Conservation (phyloP, 495 filamentous ascomycete genomes). For the Mytilinidion resinicola region DNA sequence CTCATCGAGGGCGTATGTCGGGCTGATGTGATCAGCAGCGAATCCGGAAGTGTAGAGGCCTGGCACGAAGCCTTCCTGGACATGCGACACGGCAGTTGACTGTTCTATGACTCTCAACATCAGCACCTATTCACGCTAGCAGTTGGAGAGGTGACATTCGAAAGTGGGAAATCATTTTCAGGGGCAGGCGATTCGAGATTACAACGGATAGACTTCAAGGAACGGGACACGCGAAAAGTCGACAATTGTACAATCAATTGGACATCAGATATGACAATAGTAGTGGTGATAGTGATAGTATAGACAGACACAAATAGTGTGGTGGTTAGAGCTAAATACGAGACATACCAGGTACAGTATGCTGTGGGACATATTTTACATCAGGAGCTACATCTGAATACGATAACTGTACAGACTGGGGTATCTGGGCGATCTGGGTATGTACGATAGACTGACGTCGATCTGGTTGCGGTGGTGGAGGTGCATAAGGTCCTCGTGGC, state of each 20-base stretch:
- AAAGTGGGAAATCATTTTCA: no score
- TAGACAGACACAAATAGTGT: not conserved
- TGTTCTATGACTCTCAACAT: conserved; percentile 23
- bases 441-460: conserved; percentile 1
- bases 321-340: conserved; percentile 21
- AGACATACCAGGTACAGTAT: conserved; percentile 29
- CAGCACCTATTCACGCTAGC: conserved; percentile 5
- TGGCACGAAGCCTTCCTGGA: conserved; percentile 1
- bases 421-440: conserved; percentile 23
- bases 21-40: conserved; percentile 28
- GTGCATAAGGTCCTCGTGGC: conserved; percentile 10
- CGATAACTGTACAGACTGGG: not conserved
- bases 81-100: conserved; percentile 10
- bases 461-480: conserved; percentile 1
- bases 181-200: not conserved
- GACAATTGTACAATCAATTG: conserved; percentile 24
- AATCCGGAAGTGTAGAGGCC: conserved; percentile 16
- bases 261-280: conserved; percentile 15
- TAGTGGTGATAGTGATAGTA: conserved; percentile 12
- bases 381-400: conserved; percentile 18
- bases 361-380: conserved; percentile 28
- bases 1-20: conserved; percentile 30
- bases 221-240: conserved; percentile 10
- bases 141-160: not conserved
- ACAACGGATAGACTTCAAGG: not conserved